phyloP scores from a whole-genome alignment of 1,284 basidiomycete genomes.

The Irpex lacteus region DNA sequence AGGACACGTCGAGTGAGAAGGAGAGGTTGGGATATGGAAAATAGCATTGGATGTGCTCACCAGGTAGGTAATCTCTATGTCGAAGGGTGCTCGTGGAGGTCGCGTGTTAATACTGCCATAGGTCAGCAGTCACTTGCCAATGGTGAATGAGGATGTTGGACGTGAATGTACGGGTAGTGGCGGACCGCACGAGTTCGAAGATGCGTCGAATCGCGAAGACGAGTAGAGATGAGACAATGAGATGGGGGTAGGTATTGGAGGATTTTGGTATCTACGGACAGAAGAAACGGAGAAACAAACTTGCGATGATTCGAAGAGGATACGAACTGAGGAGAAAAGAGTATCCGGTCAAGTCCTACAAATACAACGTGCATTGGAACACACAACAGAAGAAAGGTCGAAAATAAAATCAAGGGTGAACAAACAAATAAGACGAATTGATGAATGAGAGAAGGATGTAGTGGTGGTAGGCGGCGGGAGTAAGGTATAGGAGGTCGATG shows the following conservation, averaged over 20 bases:
- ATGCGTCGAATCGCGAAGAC: neutral
- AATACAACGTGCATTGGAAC: neutral
- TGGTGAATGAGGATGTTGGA: too few species aligned
- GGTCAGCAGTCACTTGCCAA: too few species aligned
- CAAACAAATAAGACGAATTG: neutral
- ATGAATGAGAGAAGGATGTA: constrained; percentile 1
- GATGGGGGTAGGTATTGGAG: neutral
- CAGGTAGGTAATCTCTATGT: too few species aligned
- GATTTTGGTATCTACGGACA: constrained; percentile 1
- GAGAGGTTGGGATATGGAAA: neutral
- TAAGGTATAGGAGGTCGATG: neutral
- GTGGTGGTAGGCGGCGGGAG: neutral
- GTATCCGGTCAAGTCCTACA: too few species aligned
- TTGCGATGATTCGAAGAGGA: too few species aligned
- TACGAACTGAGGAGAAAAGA: too few species aligned
- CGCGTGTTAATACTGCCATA: too few species aligned
- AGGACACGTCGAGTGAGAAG: neutral
- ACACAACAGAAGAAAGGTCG: neutral
- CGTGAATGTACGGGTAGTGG: too few species aligned
- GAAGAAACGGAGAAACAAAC: neutral
- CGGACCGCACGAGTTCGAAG: neutral
- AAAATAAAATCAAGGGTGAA: neutral
- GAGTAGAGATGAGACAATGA: constrained; percentile 4
- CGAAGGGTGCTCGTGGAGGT: neutral
- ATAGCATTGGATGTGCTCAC: neutral